phyloP scores from a whole-genome alignment of 2,329 filamentous ascomycete genomes.

The Tetracladium maxilliforme region DNA sequence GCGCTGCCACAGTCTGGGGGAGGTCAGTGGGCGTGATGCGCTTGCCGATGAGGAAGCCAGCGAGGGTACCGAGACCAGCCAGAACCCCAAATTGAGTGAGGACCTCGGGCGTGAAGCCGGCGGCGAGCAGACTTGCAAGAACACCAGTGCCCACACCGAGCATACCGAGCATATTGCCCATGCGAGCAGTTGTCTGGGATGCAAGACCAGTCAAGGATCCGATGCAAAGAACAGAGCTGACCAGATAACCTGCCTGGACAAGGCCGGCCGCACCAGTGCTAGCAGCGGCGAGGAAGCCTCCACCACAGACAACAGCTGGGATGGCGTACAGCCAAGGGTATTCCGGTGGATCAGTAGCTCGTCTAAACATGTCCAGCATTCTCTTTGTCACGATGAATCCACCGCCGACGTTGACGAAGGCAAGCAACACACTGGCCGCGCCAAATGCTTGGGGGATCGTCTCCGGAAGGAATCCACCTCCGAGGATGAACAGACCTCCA shows the following conservation, averaged over 20 bases:
- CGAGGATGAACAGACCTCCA: conserved; percentile 78
- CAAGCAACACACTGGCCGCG: conserved; percentile 65
- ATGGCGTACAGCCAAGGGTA: conserved; percentile 79
- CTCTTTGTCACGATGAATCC: conserved; percentile 86
- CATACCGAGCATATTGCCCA: conserved; percentile 77
- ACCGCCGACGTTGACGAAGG: conserved; percentile 78
- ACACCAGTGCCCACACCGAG: conserved; percentile 75
- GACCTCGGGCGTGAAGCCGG: conserved; percentile 66
- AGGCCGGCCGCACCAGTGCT: conserved; percentile 71
- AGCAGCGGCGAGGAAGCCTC: conserved; percentile 67
- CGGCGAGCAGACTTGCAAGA: conserved; percentile 66
- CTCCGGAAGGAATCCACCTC: conserved; percentile 62
- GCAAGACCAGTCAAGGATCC: conserved; percentile 69
- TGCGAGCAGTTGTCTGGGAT: conserved; percentile 68
- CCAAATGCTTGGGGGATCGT: conserved; percentile 70
- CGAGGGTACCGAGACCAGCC: conserved; percentile 54
- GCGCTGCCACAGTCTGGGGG: conserved; percentile 75
- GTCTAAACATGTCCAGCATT: conserved; percentile 86
- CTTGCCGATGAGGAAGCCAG: conserved; percentile 64
- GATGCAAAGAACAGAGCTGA: conserved; percentile 75
- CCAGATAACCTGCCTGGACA: conserved; percentile 76
- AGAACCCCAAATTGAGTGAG: conserved; percentile 68
- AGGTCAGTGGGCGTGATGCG: conserved; percentile 79
- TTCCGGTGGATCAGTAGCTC: conserved; percentile 72
- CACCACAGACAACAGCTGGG: conserved; percentile 63